Percentiles rank a stretch among this genome's conserved stretches.
phyloP scores from a whole-genome alignment of 768 basidiomycete species.

The Trametes punicea region DNA sequence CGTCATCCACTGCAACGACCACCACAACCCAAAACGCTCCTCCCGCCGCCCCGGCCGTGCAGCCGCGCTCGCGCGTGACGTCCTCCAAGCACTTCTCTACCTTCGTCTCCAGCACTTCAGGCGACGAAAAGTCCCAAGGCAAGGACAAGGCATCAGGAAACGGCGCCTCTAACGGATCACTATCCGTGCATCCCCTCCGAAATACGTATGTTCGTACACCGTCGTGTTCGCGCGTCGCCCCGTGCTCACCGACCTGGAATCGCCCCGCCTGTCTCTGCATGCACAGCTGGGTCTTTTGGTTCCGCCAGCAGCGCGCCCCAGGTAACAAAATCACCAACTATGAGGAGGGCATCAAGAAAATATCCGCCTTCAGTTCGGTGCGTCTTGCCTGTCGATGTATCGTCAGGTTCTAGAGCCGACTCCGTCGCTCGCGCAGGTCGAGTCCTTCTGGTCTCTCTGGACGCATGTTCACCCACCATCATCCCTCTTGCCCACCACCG shows the following conservation, averaged over 20 bases:
- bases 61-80: slow-evolving; percentile 46
- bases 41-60: slow-evolving; percentile 23
- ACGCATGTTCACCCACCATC: slow-evolving; percentile 89
- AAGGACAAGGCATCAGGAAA: slow-evolving; percentile 41
- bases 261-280: not conserved
- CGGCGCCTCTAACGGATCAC: slow-evolving; percentile 36
- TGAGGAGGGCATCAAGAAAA: slow-evolving; percentile 92
- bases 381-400: slow-evolving; percentile 23
- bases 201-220: slow-evolving; percentile 81
- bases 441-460: slow-evolving; percentile 94
- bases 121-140: slow-evolving; percentile 41
- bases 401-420: not conserved
- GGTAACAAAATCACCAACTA: slow-evolving; percentile 89
- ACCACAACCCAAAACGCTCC: slow-evolving; percentile 27
- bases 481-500: slow-evolving; percentile 81
- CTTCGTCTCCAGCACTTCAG: slow-evolving; percentile 41
- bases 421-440: slow-evolving; percentile 50
- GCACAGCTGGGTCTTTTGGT: slow-evolving; percentile 86
- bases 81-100: slow-evolving; percentile 77
- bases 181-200: slow-evolving; percentile 67
- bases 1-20: slow-evolving; percentile 19
- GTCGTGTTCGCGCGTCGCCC: slow-evolving; percentile 18
- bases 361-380: slow-evolving; percentile 86
- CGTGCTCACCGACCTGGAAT: slow-evolving; percentile 20
- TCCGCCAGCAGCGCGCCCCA: slow-evolving; percentile 84